These are phyloP conservation scores for Phylloporus sp. DNA, from an alignment of 768 basidiomycete genomes.

Conservation along the genomic window DNA sequence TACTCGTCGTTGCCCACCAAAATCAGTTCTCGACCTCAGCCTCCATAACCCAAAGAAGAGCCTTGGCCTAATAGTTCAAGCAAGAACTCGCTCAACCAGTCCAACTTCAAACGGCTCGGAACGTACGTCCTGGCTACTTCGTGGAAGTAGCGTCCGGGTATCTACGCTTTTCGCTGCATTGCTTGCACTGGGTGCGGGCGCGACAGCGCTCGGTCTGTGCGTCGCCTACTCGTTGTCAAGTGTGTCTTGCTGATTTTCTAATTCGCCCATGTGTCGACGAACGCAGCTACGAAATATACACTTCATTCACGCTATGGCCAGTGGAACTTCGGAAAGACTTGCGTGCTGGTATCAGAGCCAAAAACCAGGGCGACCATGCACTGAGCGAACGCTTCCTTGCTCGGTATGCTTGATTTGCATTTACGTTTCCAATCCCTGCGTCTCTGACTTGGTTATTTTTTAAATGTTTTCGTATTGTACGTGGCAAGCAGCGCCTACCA, in stretches of 20 bases:
- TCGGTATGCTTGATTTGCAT: constrained; percentile 39
- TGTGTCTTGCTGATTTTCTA: neutral
- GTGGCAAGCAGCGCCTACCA: constrained; percentile 47
- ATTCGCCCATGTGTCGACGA: neutral
- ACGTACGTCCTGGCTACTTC: constrained; percentile 7
- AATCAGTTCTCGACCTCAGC: neutral
- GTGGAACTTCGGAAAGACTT: constrained; percentile 58
- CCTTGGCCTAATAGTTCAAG: neutral
- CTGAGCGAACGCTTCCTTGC: constrained; percentile 50
- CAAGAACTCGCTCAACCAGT: constrained; percentile 10
- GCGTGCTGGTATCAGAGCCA: constrained; percentile 61
- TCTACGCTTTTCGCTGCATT: constrained; percentile 39
- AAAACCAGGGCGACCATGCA: constrained; percentile 50
- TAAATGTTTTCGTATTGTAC: neutral
- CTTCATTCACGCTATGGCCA: constrained; percentile 64
- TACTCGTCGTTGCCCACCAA: constrained; percentile 1
- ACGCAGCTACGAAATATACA: constrained; percentile 53
- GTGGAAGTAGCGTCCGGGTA: constrained; percentile 27
- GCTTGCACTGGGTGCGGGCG: constrained; percentile 35
- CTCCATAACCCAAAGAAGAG: neutral
- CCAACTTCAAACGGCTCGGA: constrained; percentile 2
- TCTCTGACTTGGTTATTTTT: neutral
- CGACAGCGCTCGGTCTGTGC: constrained; percentile 44
- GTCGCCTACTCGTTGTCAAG: constrained; percentile 12
- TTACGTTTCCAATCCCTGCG: neutral